Evolutionary conservation across 1,284 basidiomycete species (phyloP).

Genomic region (Microbotryum silenes-acaulis): DNA sequence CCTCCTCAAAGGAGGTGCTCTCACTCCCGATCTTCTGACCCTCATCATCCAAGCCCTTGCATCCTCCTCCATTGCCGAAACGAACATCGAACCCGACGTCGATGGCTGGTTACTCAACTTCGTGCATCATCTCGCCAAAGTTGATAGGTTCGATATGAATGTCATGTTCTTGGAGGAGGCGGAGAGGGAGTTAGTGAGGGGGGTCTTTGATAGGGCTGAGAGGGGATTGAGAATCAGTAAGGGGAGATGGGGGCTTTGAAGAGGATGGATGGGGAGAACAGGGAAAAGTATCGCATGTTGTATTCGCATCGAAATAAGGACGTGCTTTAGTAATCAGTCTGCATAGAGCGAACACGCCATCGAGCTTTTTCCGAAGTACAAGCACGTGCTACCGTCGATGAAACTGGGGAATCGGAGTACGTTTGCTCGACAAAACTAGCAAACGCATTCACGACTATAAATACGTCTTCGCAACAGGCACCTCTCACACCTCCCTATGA

Average conservation of each 20-base stretch:
- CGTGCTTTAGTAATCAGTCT: no score
- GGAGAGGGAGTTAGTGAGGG: constrained; percentile 6
- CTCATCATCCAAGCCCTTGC: constrained; percentile 52
- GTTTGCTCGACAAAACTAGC: no score
- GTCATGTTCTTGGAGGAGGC: constrained; percentile 53
- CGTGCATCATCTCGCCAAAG: constrained; percentile 48
- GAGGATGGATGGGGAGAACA: background rate
- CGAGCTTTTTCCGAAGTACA: no score
- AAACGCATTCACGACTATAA: no score
- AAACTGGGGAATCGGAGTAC: no score
- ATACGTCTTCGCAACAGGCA: no score
- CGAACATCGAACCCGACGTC: constrained; percentile 14
- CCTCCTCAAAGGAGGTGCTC: constrained; percentile 53
- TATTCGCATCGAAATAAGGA: no score
- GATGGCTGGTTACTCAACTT: constrained; percentile 45
- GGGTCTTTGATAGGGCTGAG: constrained; percentile 1
- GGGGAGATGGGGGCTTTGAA: constrained; percentile 9
- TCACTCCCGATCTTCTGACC: constrained; percentile 55
- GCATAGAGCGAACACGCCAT: no score
- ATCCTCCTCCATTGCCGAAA: background rate
- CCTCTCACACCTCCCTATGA: no score
- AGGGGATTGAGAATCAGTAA: constrained; percentile 45
- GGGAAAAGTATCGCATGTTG: background rate
- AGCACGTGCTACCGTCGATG: no score
- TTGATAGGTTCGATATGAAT: constrained; percentile 57